These are phyloP conservation scores for Chenopodium album DNA, from an alignment of 148 eudicot genomes.

Conservation along the genomic window DNA sequence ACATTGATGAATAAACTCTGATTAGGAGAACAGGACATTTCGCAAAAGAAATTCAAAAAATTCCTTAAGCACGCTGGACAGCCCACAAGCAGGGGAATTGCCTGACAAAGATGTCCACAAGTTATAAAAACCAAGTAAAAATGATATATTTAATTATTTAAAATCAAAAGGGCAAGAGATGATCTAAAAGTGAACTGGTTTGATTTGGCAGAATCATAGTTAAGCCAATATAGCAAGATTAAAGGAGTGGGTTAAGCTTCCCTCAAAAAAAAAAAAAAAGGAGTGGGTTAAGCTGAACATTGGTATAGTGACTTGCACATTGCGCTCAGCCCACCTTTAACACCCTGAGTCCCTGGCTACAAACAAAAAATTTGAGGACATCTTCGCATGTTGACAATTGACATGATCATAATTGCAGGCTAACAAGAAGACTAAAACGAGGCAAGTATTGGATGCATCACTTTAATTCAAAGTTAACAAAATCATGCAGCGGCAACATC, in stretches of 20 bases:
- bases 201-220: neutral
- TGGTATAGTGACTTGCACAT: neutral
- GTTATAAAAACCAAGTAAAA: constrained; percentile 1
- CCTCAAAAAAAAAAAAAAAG: too few relatives aligned
- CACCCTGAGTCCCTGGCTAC: constrained; percentile 4
- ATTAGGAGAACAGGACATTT: constrained; percentile 79
- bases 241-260: neutral
- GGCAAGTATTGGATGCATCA: neutral
- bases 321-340: neutral
- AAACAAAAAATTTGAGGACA: neutral
- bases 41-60: constrained; percentile 77
- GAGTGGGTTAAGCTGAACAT: neutral
- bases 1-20: constrained; percentile 78
- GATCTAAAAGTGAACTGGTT: neutral
- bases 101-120: constrained; percentile 44
- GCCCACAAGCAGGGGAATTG: constrained; percentile 76
- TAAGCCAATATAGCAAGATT: neutral
- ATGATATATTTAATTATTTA: neutral
- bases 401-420: neutral
- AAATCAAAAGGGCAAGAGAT: neutral
- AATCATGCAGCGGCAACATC: constrained; percentile 7
- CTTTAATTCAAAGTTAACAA: neutral
- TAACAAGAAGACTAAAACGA: neutral
- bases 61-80: constrained; percentile 90
- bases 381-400: neutral